phyloP scores from a whole-genome alignment of 768 basidiomycete species.

The Lentinula sp. region DNA sequence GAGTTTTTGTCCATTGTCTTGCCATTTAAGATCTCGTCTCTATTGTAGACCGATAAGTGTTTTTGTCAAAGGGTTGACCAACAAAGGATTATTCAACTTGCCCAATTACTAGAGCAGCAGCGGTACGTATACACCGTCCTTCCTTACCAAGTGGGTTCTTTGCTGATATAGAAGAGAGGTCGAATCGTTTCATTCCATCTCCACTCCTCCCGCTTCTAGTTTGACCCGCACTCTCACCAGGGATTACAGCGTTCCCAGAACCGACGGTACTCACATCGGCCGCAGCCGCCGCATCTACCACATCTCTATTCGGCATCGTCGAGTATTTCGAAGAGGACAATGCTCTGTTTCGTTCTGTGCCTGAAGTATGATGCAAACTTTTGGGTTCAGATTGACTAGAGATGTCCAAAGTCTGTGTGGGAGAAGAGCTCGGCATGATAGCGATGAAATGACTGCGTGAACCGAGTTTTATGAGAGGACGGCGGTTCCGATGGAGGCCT shows the following conservation, averaged over 20 bases:
- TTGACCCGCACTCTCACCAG: background rate
- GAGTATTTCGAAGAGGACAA: background rate
- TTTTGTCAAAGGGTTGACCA: background rate
- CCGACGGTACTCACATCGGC: background rate
- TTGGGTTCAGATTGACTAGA: background rate
- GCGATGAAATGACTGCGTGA: background rate
- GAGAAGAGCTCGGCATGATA: background rate
- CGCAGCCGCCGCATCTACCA: background rate
- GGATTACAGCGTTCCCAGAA: background rate
- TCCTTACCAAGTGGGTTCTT: slow-evolving; percentile 65
- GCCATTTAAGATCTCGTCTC: slow-evolving; percentile 90
- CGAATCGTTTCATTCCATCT: slow-evolving; percentile 24
- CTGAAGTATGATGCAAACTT: background rate
- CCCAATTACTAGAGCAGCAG: slow-evolving; percentile 77
- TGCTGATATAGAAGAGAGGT: slow-evolving; percentile 47
- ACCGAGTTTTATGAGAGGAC: background rate
- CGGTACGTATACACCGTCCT: slow-evolving; percentile 65
- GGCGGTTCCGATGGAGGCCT: background rate
- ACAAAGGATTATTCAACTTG: slow-evolving; percentile 19
- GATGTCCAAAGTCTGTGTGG: background rate
- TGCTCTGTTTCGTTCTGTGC: background rate
- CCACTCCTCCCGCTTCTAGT: slow-evolving; percentile 3
- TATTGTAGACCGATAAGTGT: slow-evolving; percentile 19
- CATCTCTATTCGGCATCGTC: background rate
- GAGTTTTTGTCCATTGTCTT: slow-evolving; percentile 84